Evolutionary conservation across 805 yeast genomes (phyloP), one percentile per base, ranked within the genome.

Genomic region (Lipomyces lipofer): DNA sequence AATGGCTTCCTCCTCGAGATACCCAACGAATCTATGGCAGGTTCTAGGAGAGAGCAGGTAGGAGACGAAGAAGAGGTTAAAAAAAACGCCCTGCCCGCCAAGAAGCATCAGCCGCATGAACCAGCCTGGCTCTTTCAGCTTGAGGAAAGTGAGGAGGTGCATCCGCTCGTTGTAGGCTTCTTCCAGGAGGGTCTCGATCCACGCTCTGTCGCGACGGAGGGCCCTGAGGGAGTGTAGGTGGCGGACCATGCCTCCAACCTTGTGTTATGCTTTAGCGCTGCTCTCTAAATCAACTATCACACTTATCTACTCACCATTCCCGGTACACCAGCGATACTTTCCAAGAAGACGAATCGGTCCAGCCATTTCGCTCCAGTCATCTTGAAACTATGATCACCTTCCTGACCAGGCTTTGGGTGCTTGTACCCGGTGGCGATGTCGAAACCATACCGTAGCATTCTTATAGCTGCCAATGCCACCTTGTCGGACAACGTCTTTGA

Each of bases 141-240:
- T 79, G 58, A 85, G 76, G 61, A 85, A 85, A 0, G 89, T 84
- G 62, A 85, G 72, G 49, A 85, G 74, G 66, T 85, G 91, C 86
- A 85, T 85, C 67, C 89, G 76, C 69, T 85, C 91, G 64, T 85
- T 85, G 71, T 84, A 85, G 0, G 90, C 88, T 65, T 85, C 91
- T 63, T 85, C 90, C 36, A 81, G 71, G 36, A 85, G 71, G 1
- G 90, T 84, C 67, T 85, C 88, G 58, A 85, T 77, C 85, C 88
- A 85, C 1, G 87, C 89, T 64, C 81, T 78, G 66, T 85, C 91
- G 55, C 90, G 71, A 63, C 76, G 75, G 61, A 85, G 71, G 47
- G 83, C 67, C 60, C 91, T 71, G 45, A 85, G 66, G 1, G 87
- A 78, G 59, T 82, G 83, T 63, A 85, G 73, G 66, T 85, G 90